Evolutionary conservation across 2,329 filamentous ascomycete species (phyloP).

Genomic region (Monosporascus sp.): DNA sequence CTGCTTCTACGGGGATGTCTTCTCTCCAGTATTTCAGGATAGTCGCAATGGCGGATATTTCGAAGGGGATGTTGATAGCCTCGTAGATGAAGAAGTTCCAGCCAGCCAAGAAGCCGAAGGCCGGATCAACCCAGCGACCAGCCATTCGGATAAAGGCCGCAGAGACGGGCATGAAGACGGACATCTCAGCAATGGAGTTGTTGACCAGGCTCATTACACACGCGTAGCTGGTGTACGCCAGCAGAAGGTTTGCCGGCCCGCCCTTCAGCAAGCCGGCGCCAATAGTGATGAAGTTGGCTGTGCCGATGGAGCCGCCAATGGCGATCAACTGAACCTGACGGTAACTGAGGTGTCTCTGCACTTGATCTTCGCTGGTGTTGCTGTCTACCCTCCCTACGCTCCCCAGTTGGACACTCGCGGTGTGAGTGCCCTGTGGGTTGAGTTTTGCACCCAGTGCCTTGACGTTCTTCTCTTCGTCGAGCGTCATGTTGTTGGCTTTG

Average conservation of each 20-base stretch:
- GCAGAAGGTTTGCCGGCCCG: slow-evolving; percentile 46
- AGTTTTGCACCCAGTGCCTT: background rate
- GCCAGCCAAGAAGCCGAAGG: slow-evolving; percentile 49
- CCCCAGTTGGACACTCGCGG: background rate
- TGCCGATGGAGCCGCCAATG: slow-evolving; percentile 51
- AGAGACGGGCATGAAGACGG: slow-evolving; percentile 51
- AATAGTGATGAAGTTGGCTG: slow-evolving; percentile 53
- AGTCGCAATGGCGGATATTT: slow-evolving; percentile 29
- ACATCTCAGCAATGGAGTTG: slow-evolving; percentile 61
- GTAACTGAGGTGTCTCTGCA: slow-evolving; percentile 31
- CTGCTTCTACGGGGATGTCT: slow-evolving; percentile 39
- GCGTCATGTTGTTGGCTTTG: background rate
- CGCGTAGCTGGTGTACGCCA: slow-evolving; percentile 52
- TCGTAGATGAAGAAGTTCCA: slow-evolving; percentile 35
- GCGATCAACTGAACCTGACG: slow-evolving; percentile 49
- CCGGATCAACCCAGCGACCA: slow-evolving; percentile 58
- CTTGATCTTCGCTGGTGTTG: slow-evolving; percentile 1
- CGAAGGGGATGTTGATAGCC: slow-evolving; percentile 29
- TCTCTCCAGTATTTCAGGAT: slow-evolving; percentile 39
- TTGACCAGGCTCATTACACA: slow-evolving; percentile 53
- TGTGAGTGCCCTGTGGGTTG: background rate
- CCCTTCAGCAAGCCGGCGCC: slow-evolving; percentile 44
- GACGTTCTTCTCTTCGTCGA: background rate
- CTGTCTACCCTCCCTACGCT: background rate
- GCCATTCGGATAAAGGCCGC: slow-evolving; percentile 59